Evolutionary conservation across 2,329 filamentous ascomycete species (phyloP).

Genomic region (Tolypocladium amazonense): DNA sequence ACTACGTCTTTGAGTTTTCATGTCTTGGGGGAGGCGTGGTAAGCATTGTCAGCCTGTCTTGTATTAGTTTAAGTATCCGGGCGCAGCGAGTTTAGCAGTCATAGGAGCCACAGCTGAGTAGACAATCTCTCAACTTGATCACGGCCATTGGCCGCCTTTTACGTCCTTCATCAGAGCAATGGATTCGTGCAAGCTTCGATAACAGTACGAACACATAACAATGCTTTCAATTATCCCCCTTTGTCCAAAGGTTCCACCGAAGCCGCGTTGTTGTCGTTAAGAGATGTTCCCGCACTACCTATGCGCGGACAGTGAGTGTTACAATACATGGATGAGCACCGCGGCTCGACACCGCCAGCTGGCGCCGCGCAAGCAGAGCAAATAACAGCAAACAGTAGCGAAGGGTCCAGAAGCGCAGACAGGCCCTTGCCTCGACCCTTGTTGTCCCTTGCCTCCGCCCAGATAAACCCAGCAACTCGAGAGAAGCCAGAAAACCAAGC

Average conservation of each 20-base stretch:
- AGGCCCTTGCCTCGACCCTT: background rate
- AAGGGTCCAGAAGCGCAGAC: background rate
- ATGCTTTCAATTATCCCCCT: background rate
- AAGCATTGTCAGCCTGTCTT: background rate
- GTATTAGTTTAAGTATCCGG: background rate
- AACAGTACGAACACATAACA: background rate
- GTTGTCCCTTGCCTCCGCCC: background rate
- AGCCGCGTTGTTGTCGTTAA: background rate
- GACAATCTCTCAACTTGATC: background rate
- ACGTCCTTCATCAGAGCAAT: background rate
- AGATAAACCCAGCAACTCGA: background rate
- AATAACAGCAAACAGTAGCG: background rate
- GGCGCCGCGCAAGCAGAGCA: background rate
- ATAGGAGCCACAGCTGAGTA: background rate
- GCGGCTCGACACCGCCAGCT: background rate
- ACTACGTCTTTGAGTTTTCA: background rate
- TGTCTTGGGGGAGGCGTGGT: background rate
- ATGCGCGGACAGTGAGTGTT: background rate
- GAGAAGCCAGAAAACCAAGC: background rate
- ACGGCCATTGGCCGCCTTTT: background rate
- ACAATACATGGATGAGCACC: background rate
- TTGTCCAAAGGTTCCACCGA: background rate
- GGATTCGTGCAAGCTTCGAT: background rate
- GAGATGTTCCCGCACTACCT: background rate
- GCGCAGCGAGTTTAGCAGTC: background rate